Evolutionary conservation across 495 filamentous ascomycete genomes (phyloP).

Genomic region (Xylaria longipes): DNA sequence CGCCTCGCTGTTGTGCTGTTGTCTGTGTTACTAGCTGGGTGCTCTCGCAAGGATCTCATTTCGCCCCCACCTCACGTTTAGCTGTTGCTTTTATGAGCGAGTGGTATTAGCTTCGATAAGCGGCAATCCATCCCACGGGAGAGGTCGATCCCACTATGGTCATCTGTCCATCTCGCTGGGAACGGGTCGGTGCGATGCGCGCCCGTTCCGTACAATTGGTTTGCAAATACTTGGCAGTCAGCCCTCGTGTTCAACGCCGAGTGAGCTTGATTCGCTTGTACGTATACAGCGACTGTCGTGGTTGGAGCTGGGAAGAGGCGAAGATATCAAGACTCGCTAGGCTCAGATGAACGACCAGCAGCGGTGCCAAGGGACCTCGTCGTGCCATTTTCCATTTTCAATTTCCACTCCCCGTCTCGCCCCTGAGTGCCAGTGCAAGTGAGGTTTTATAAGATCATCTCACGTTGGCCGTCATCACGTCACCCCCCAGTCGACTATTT

Average conservation of each 20-base stretch:
- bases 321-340: background rate
- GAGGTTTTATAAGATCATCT: background rate
- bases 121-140: constrained; percentile 14
- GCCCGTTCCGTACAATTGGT: constrained; percentile 10
- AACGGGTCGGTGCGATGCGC: constrained; percentile 28
- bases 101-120: constrained; percentile 1
- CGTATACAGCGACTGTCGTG: background rate
- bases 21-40: constrained; percentile 9
- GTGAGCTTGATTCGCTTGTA: background rate
- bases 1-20: constrained; percentile 12
- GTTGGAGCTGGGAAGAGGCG: background rate
- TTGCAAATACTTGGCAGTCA: constrained; percentile 13
- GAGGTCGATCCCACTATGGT: constrained; percentile 15
- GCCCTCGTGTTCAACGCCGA: background rate
- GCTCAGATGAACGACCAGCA: background rate
- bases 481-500: constrained; percentile 6
- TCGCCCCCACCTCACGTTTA: constrained; percentile 13
- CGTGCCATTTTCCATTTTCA: background rate
- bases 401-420: background rate
- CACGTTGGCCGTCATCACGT: constrained; percentile 9
- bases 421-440: background rate
- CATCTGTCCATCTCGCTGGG: constrained; percentile 16
- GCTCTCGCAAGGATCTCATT: constrained; percentile 4
- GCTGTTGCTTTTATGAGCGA: constrained; percentile 1
- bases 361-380: background rate